phyloP scores from a whole-genome alignment of 192 early-diverging fungal species.

The Coemansia sp. region DNA sequence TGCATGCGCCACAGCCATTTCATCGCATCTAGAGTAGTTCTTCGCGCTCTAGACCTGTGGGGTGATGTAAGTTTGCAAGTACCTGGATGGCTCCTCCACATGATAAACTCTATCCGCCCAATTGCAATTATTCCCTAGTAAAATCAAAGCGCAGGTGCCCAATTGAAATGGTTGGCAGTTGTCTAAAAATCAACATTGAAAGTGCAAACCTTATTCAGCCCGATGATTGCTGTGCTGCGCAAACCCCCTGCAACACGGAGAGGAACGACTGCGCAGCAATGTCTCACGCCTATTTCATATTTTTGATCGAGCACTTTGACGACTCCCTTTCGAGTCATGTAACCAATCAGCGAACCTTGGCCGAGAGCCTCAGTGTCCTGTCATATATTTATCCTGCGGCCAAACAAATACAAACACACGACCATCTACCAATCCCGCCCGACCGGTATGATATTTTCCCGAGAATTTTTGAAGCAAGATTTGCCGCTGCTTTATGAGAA shows the following conservation, averaged over 20 bases:
- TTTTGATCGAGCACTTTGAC: no score
- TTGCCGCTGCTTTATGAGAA: not conserved
- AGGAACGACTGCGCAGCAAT: not conserved
- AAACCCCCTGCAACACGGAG: no score
- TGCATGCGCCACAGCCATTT: not conserved
- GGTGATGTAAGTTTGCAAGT: not conserved
- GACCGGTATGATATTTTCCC: not conserved
- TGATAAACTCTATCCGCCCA: no score
- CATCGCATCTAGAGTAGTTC: not conserved
- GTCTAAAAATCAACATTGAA: not conserved
- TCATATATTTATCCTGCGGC: no score
- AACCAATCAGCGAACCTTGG: not conserved
- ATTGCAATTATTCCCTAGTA: not conserved
- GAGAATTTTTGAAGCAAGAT: no score
- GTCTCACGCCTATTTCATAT: not conserved
- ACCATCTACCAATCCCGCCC: not conserved
- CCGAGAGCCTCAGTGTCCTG: not conserved
- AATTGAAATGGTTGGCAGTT: not conserved
- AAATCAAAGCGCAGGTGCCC: not conserved
- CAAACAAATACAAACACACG: not conserved
- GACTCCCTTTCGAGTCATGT: not conserved
- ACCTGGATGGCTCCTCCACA: not conserved
- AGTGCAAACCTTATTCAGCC: no score
- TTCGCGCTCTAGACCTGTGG: not conserved
- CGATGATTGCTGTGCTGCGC: no score